A percentile compares a stretch with the other conserved stretches of the same genome.
Evolutionary conservation across 2,329 filamentous ascomycete species (phyloP).

Genomic region (Apiospora malaysiana): DNA sequence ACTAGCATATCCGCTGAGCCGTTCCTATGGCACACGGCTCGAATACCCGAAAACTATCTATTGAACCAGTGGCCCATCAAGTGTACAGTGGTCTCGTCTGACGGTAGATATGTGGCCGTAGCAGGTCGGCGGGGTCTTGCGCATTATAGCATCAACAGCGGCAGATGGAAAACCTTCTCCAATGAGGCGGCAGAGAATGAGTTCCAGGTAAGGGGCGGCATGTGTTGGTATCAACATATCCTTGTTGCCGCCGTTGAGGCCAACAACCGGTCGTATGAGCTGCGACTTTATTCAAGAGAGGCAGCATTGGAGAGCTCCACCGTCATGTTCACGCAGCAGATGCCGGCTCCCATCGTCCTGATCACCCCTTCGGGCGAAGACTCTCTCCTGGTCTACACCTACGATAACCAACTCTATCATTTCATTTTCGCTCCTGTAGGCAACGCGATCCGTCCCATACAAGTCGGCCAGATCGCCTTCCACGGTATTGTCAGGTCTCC

Average conservation of each 20-base stretch:
- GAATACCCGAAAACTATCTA: conserved; percentile 84
- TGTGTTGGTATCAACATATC: conserved; percentile 99
- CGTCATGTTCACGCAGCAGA: conserved; percentile 75
- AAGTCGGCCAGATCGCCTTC: conserved; percentile 97
- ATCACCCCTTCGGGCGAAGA: conserved; percentile 90
- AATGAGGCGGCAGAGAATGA: conserved; percentile 83
- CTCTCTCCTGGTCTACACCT: conserved; percentile 94
- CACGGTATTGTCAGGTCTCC: conserved; percentile 95
- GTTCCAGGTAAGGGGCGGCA: conserved; percentile 90
- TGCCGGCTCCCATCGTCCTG: conserved; percentile 87
- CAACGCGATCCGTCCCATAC: conserved; percentile 77
- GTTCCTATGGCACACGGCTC: conserved; percentile 92
- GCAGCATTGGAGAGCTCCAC: conserved; percentile 74
- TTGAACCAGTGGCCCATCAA: conserved; percentile 93
- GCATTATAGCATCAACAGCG: conserved; percentile 94
- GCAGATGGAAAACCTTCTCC: conserved; percentile 93
- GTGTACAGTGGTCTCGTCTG: conserved; percentile 84
- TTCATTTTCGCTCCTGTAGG: conserved; percentile 81
- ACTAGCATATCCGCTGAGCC: conserved; percentile 92
- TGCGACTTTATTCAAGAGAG: conserved; percentile 94
- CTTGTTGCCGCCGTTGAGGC: conserved; percentile 92
- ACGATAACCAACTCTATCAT: conserved; percentile 94
- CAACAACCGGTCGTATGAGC: conserved; percentile 73
- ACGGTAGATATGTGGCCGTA: conserved; percentile 94
- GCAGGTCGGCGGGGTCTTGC: conserved; percentile 91